Evolutionary conservation across 208 protist genomes (phyloP).

Genomic region (Acanthamoeba sp.): DNA sequence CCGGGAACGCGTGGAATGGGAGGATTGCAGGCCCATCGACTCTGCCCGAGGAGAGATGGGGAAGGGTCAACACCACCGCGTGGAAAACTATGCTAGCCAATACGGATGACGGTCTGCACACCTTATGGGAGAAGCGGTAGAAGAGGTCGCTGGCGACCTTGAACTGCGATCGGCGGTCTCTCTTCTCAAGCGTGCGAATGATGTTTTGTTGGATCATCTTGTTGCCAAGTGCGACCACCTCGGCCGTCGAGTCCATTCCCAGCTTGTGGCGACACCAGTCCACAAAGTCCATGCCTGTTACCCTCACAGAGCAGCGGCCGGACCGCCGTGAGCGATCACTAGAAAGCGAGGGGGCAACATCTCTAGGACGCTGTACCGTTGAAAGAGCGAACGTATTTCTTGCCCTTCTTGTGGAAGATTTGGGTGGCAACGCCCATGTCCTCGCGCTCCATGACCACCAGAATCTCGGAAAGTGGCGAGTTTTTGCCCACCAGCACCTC

Average conservation of each 20-base stretch:
- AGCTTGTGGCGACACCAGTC: conserved; percentile 33
- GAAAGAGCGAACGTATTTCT: conserved; percentile 17
- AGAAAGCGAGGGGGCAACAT: background rate
- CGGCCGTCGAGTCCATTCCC: conserved; percentile 6
- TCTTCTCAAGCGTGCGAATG: conserved; percentile 32
- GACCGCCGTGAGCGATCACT: no score
- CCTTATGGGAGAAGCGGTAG: conserved; percentile 29
- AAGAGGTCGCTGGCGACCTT: conserved; percentile 21
- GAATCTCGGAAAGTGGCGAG: conserved; percentile 19
- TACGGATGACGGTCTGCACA: no score
- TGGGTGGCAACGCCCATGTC: background rate
- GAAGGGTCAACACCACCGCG: no score
- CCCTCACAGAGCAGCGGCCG: no score
- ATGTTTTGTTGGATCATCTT: conserved; percentile 3
- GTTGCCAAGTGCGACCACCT: background rate
- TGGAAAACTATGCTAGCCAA: no score
- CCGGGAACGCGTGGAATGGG: background rate
- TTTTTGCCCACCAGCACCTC: conserved; percentile 32
- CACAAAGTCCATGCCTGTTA: conserved; percentile 8
- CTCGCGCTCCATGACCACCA: conserved; percentile 40
- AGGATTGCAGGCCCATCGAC: background rate
- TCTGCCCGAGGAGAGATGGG: background rate
- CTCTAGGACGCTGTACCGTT: background rate
- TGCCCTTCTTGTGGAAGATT: conserved; percentile 48
- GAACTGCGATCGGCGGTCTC: background rate